A percentile compares a stretch with the other conserved stretches of the same genome.
Conservation (phyloP, 371 early-diverging fungal genomes). For the Mucor lusitanicus region DNA sequence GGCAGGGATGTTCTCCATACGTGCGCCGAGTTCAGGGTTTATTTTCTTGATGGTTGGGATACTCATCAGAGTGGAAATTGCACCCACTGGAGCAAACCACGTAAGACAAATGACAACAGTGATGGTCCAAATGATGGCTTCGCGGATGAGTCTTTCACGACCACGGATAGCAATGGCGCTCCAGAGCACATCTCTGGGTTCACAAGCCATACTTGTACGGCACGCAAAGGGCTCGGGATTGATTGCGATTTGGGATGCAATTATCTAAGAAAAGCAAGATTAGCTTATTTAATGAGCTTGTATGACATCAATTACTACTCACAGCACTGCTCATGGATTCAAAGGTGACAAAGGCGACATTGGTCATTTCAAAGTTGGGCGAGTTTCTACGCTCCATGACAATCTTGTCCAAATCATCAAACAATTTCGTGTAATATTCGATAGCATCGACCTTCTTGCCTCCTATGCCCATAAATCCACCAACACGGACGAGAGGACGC, state of each 20-base stretch:
- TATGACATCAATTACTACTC: constrained; percentile 7
- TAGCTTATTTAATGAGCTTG: background rate
- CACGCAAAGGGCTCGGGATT: constrained; percentile 69
- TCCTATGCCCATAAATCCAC: constrained; percentile 37
- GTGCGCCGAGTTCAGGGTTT: constrained; percentile 19
- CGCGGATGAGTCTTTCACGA: constrained; percentile 44
- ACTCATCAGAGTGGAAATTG: constrained; percentile 51
- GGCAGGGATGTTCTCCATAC: constrained; percentile 23
- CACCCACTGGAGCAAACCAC: constrained; percentile 51
- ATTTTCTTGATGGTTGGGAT: constrained; percentile 36
- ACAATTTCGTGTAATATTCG: constrained; percentile 45
- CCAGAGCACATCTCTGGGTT: constrained; percentile 78
- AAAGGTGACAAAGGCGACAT: constrained; percentile 51
- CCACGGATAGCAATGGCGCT: constrained; percentile 56
- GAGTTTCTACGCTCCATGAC: constrained; percentile 32
- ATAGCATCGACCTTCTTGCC: constrained; percentile 48
- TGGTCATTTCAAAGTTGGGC: constrained; percentile 36
- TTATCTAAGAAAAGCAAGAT: constrained; percentile 33
- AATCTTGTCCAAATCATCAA: constrained; percentile 35
- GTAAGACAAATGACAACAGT: constrained; percentile 40
- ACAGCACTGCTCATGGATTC: constrained; percentile 45
- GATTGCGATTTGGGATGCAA: constrained; percentile 61
- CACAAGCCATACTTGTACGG: constrained; percentile 67
- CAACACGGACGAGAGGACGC: constrained; percentile 30
- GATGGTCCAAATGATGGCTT: constrained; percentile 44